A percentile compares a stretch with the other conserved stretches of the same genome.
Evolutionary conservation across 176 grass and related monocot species (phyloP).

Genomic region (Avena insularis): DNA sequence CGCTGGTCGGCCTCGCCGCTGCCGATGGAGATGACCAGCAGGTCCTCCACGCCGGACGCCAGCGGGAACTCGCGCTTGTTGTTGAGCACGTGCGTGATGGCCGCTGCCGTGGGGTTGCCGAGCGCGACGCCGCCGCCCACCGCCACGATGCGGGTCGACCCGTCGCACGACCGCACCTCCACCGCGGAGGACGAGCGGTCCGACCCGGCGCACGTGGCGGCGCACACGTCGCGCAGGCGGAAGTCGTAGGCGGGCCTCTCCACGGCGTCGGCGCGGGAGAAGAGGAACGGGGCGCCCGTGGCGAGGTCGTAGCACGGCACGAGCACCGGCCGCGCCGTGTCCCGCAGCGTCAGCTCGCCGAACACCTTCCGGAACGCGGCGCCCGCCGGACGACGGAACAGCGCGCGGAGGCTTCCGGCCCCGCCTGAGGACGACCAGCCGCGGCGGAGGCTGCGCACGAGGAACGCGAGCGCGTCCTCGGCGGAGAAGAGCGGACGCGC

Average conservation of each 20-base stretch:
- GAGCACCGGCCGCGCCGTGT: constrained; percentile 75
- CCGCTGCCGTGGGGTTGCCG: constrained; percentile 84
- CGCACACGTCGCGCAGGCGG: constrained; percentile 78
- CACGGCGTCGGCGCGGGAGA: constrained; percentile 87
- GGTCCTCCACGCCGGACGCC: constrained; percentile 62
- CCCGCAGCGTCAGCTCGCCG: constrained; percentile 70
- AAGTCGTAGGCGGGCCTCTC: constrained; percentile 79
- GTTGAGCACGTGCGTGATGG: constrained; percentile 99
- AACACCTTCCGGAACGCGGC: constrained; percentile 58
- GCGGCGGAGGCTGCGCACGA: constrained; percentile 45
- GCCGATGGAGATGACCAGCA: constrained; percentile 86
- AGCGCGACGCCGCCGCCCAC: constrained; percentile 76
- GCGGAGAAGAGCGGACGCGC: constrained; percentile 80
- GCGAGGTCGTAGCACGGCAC: constrained; percentile 90
- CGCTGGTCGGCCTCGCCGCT: constrained; percentile 45
- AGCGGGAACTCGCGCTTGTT: constrained; percentile 93
- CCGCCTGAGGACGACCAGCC: constrained; percentile 14
- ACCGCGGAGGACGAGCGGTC: constrained; percentile 34
- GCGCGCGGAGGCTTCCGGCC: constrained; percentile 36
- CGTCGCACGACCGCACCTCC: constrained; percentile 71
- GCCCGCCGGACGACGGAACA: constrained; percentile 55
- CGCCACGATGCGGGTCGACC: constrained; percentile 65
- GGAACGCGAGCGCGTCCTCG: constrained; percentile 73
- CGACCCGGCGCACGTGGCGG: constrained; percentile 68
- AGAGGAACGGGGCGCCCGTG: constrained; percentile 76